Conservation (phyloP, 2,329 filamentous ascomycete genomes). For the Fusarium tjaetaba region DNA sequence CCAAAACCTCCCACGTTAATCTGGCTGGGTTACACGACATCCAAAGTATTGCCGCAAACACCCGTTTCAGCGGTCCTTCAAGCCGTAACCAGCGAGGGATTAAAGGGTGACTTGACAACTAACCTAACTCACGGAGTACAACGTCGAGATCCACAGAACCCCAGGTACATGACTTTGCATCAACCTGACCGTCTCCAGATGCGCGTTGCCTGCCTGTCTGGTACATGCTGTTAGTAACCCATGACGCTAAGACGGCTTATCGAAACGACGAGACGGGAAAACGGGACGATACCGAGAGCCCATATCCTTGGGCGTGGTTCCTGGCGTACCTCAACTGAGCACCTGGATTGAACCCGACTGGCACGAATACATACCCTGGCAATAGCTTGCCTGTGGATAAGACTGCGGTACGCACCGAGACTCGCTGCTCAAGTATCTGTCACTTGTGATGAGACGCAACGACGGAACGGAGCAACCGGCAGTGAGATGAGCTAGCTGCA, state of each 20-base stretch:
- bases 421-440: background rate
- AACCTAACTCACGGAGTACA: background rate
- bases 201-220: conserved; percentile 9
- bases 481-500: conserved; percentile 9
- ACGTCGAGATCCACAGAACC: background rate
- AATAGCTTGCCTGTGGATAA: conserved; percentile 10
- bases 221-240: background rate
- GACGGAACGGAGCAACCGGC: conserved; percentile 27
- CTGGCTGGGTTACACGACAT: conserved; percentile 16
- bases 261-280: background rate
- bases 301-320: conserved; percentile 17
- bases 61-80: background rate
- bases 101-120: background rate
- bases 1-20: background rate
- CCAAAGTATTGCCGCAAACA: conserved; percentile 14
- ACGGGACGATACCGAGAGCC: background rate
- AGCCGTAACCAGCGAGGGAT: background rate
- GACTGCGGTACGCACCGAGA: background rate
- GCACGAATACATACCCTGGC: background rate
- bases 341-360: conserved; percentile 11
- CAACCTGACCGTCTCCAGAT: conserved; percentile 15
- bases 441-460: background rate
- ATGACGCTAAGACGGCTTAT: background rate
- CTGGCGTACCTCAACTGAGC: background rate
- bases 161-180: conserved; percentile 5